Evolutionary conservation across 331 rosid genomes (phyloP), one percentile per base, ranked within the genome.

Genomic region (Pyracantha coccinea): DNA sequence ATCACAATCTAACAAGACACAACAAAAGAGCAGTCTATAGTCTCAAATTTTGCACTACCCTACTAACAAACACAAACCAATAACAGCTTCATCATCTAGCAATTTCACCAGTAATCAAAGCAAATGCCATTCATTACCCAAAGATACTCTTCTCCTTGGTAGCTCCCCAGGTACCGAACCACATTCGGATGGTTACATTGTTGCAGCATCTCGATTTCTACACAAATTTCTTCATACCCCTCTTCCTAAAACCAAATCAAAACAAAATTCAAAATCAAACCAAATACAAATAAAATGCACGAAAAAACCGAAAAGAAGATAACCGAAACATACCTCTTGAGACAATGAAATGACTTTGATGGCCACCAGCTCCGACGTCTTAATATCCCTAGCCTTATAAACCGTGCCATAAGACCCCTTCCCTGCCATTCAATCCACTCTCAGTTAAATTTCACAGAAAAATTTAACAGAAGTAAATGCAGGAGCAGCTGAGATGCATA

Each of bases 81-180:
- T 15, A 10, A 33, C n/a, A 74, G 68, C 67, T 45, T 44, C 6
- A 19, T 54, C 44, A 58, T 25, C 23, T 35, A 29, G 20, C n/a
- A 75, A 29, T 67, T 79, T 45, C 69, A 69, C 41, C 38, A 60
- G 59, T 33, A 55, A 61, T 12, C 12, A 55, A 61, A 47, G 16
- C 31, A 73, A 25, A 25, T 64, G 24, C 41, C 23, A 58, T 78
- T 86, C 73, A 45, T 81, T 87, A 94, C 99, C 99, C 99, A 94
- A 78, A 94, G 99, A 85, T 90, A 92, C 79, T 94, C 99, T 79
- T 94, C 99, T 78, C 99, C 99, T 81, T 94, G 99, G 80, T 91
- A 94, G 85, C 99, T 94, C 80, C 97, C 99, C 66, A 94, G 92
- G 76, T 94, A 94, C 72, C 99, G 96, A 27, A 94, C 99, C 65